Base-by-base conservation (phyloP, 1,284 basidiomycete species). In the Papiliotrema fonsecae region DNA sequence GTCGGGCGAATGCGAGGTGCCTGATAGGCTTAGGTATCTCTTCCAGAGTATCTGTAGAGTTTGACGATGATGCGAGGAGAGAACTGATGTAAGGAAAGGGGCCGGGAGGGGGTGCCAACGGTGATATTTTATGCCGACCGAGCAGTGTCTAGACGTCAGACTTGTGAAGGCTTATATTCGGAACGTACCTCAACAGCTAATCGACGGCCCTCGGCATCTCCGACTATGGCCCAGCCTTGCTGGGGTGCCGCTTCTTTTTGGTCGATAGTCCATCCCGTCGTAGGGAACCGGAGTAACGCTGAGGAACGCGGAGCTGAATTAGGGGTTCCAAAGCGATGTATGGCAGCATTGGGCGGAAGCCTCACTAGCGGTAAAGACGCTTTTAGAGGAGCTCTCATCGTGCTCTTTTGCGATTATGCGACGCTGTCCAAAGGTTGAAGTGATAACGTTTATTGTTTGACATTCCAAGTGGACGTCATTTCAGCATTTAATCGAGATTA, bases 1-100 rank as follows among this genome's bases (percentile, higher is more conserved):
- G 78, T 51, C 86, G 82, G 0, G 83, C 79, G 62, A 91, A 91
- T 0, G 85, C 85, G 4, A 91, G 84, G 40, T 86, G 77, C 6
- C 81, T 75, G 31, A 90, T 72, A 14, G 75, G 72, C 7, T 76
- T 67, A 50, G 80, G 77, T 0, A 81, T 76, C 51, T 85, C 79
- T 5, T 58, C 19, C 6, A 42, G 38, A 10, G 28, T 10, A 14
- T 42, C 31, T 7, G n/a, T 19, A 6, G 60, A 46, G n/a, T n/a
- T n/a, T 7, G 50, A 35, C 2, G 51, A 21, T 18, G 50, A 26
- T 10, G 45, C 21, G 16, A 36, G 42, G 28, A 58, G 45, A 3
- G 66, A 45, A 4, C 73, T 75, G 39, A 88, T 76, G 60, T 84
- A 83, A 0, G 89, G 88, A 61, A 85, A 89, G 10, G 87, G 76